Conservation (phyloP, 1,139 yeast species). For the Saccharomycopsis crataegensis region DNA sequence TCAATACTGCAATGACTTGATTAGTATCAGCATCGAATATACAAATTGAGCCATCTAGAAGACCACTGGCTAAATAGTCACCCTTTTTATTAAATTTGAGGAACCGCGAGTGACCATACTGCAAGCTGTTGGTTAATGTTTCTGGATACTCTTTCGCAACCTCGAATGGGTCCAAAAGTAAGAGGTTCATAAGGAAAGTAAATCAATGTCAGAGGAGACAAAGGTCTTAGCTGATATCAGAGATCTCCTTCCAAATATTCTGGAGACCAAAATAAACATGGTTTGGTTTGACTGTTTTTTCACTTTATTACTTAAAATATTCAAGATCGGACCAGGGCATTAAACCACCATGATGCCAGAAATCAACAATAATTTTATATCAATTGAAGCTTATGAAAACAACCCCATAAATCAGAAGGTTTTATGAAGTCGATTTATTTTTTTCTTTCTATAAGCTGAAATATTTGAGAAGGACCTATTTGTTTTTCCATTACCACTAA, state of each 20-base stretch:
- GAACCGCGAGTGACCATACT: constrained; percentile 68
- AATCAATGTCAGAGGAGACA: too few relatives aligned
- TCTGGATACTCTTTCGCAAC: constrained; percentile 93
- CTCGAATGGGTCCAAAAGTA: constrained; percentile 88
- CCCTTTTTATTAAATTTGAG: constrained; percentile 71
- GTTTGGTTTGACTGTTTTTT: too few relatives aligned
- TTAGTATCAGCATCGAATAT: constrained; percentile 68
- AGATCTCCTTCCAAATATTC: not conserved
- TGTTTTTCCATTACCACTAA: too few relatives aligned
- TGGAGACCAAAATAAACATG: not conserved
- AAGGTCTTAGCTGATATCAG: not conserved
- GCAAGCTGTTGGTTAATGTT: constrained; percentile 56
- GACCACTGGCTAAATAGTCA: constrained; percentile 84
- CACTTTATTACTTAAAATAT: too few relatives aligned
- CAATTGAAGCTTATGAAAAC: too few relatives aligned
- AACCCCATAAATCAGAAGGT: too few relatives aligned
- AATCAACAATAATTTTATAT: too few relatives aligned
- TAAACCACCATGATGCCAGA: too few relatives aligned
- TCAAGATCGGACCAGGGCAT: too few relatives aligned
- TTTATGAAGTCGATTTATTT: too few relatives aligned
- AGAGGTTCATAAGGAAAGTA: constrained; percentile 53
- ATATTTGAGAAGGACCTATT: too few relatives aligned
- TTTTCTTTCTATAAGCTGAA: too few relatives aligned
- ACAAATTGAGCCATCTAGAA: constrained; percentile 69
- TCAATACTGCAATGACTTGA: constrained; percentile 31